Percentiles rank a stretch among this genome's conserved stretches.
Evolutionary conservation across 768 basidiomycete species (phyloP).

Genomic region (Inosperma sp.): DNA sequence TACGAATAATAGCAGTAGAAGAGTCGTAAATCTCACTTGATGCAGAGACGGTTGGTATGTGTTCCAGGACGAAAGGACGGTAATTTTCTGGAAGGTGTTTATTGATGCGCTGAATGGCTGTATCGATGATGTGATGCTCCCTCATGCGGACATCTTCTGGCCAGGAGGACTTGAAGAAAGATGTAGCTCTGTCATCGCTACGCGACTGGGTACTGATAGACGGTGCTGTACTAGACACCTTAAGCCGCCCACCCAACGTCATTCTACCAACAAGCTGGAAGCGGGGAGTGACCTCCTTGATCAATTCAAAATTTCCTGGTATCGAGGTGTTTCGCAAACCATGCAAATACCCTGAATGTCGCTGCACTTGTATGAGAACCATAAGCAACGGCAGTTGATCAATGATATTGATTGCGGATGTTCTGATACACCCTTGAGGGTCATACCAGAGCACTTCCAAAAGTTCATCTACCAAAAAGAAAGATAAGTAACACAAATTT

Average conservation of each 20-base stretch:
- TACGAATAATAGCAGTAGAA: slow-evolving; percentile 6
- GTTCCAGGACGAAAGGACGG: slow-evolving; percentile 5
- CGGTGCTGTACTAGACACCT: neutral
- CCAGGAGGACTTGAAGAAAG: slow-evolving; percentile 14
- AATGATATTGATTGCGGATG: neutral
- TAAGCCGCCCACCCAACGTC: neutral
- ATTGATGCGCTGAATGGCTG: neutral
- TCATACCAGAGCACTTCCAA: slow-evolving; percentile 5
- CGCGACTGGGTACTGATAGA: neutral
- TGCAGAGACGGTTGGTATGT: neutral
- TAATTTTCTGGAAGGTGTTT: neutral
- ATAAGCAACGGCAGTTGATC: neutral
- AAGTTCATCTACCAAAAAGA: neutral
- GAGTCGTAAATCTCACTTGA: neutral
- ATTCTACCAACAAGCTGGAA: slow-evolving; percentile 4
- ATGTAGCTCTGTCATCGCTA: slow-evolving; percentile 6
- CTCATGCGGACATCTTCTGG: neutral
- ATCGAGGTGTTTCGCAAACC: neutral
- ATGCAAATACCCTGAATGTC: neutral
- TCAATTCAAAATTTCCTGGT: neutral
- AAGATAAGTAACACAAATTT: neutral
- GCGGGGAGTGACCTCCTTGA: neutral
- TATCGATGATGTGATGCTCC: neutral
- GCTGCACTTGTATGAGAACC: neutral
- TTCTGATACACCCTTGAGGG: neutral